These are phyloP conservation scores for Strobilomyces echinocephalus DNA, from an alignment of 768 basidiomycete species.

Conservation along the genomic window DNA sequence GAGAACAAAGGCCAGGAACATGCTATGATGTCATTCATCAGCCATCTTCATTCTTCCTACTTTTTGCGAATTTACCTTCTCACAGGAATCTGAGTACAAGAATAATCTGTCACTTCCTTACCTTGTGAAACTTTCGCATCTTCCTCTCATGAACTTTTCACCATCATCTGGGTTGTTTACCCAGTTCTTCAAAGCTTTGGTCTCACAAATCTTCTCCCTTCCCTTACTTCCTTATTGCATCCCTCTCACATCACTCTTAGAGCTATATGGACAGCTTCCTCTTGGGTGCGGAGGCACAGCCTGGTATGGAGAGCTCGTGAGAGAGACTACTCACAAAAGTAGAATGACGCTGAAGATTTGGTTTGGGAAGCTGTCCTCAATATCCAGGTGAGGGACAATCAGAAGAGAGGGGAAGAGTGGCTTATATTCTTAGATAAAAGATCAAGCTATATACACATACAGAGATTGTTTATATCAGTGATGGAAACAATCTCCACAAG, in stretches of 20 bases:
- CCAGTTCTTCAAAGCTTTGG: conserved; percentile 36
- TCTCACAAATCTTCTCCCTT: conserved; percentile 60
- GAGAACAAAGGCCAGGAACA: no score
- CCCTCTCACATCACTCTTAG: conserved; percentile 55
- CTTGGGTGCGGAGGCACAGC: no score
- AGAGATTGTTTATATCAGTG: no score
- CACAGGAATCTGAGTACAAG: conserved; percentile 57
- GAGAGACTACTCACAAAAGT: no score
- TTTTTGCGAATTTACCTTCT: background rate
- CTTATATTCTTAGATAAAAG: no score
- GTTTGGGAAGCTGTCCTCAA: no score
- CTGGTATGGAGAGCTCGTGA: no score
- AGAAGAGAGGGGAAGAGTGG: no score
- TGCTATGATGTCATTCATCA: conserved; percentile 39
- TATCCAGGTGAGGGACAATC: no score
- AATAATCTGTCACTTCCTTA: conserved; percentile 29
- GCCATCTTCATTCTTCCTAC: conserved; percentile 22
- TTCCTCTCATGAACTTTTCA: conserved; percentile 18
- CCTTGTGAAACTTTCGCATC: conserved; percentile 25
- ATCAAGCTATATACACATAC: no score
- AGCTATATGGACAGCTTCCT: conserved; percentile 64
- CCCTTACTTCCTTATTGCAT: conserved; percentile 76
- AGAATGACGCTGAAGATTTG: no score
- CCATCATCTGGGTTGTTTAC: conserved; percentile 32
- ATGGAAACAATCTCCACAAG: no score